Evolutionary conservation across 225 moss, liverwort and hornwort genomes (phyloP).

Genomic region (Antitrichia curtipendula): DNA sequence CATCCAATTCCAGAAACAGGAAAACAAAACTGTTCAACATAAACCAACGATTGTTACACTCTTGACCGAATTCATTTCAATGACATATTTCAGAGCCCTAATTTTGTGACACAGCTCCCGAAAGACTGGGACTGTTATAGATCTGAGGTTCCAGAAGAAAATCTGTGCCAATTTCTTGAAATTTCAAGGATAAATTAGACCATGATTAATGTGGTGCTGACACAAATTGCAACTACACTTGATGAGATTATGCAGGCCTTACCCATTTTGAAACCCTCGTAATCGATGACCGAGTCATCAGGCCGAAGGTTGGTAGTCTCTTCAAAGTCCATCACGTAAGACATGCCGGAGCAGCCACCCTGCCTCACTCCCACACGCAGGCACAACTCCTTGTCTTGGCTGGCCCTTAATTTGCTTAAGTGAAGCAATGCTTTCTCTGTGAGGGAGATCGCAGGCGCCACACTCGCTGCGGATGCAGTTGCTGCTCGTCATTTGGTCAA

Average conservation of each 20-base stretch:
- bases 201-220: not conserved
- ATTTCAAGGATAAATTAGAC: not conserved
- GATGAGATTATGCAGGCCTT: not conserved
- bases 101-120: not conserved
- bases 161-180: not conserved
- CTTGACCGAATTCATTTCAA: not conserved
- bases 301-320: conserved; percentile 56
- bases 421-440: conserved; percentile 74
- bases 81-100: not conserved
- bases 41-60: not conserved
- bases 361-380: conserved; percentile 86
- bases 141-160: not conserved
- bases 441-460: conserved; percentile 65
- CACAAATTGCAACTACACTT: not conserved
- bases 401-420: conserved; percentile 59
- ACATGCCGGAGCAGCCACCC: conserved; percentile 99
- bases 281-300: conserved; percentile 81
- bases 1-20: not conserved
- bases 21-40: not conserved
- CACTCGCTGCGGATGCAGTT: conserved; percentile 34
- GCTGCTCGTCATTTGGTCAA: conserved; percentile 20
- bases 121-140: not conserved
- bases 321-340: conserved; percentile 98
- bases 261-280: conserved; percentile 83
- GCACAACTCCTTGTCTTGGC: conserved; percentile 49